Conservation (phyloP, 2,329 filamentous ascomycete species). For the Bipolaris oryzae region DNA sequence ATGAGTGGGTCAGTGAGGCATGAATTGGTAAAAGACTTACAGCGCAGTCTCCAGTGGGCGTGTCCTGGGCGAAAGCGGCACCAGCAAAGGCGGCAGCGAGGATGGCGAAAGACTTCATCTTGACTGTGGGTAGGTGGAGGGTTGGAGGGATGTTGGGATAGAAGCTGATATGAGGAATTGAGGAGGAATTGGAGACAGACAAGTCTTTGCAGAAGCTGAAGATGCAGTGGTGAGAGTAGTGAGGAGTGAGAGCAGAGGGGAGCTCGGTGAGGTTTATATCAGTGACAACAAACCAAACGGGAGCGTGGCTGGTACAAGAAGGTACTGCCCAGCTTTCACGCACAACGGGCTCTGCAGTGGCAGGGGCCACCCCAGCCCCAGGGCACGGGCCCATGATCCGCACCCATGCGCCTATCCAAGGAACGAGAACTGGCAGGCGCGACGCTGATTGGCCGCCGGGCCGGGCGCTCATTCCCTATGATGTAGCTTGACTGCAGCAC, state of each 20-base stretch:
- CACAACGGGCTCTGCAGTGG: constrained; percentile 9
- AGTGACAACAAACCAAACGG: constrained; percentile 2
- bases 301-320: constrained; percentile 23
- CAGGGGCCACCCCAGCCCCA: constrained; percentile 21
- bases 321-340: constrained; percentile 13
- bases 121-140: constrained; percentile 21
- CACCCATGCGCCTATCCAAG: constrained; percentile 20
- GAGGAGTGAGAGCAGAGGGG: not conserved
- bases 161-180: constrained; percentile 22
- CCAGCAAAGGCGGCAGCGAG: constrained; percentile 42
- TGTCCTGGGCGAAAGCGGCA: constrained; percentile 43
- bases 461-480: constrained; percentile 17
- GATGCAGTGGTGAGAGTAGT: constrained; percentile 16
- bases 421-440: constrained; percentile 11
- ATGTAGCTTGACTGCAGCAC: constrained; percentile 19
- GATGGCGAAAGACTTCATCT: constrained; percentile 50
- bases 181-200: constrained; percentile 18
- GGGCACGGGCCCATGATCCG: constrained; percentile 20
- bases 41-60: constrained; percentile 35
- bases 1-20: not conserved
- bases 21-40: constrained; percentile 38
- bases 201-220: constrained; percentile 17
- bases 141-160: constrained; percentile 24
- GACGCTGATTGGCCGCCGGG: constrained; percentile 25
- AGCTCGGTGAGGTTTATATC: constrained; percentile 26